Evolutionary conservation across 768 basidiomycete species (phyloP).

Genomic region (Leccinum boreale): DNA sequence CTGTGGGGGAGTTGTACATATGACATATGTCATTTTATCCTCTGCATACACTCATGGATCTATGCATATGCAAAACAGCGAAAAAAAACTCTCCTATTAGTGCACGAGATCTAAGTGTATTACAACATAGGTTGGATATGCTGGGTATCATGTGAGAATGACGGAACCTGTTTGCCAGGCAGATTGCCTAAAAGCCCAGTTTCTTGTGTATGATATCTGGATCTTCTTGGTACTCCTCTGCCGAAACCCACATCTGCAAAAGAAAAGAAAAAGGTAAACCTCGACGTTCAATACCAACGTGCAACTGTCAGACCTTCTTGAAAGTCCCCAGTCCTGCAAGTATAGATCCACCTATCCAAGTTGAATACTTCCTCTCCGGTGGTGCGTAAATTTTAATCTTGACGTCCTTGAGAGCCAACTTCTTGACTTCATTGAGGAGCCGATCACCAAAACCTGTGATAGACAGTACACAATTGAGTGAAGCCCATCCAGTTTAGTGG

Average conservation of each 20-base stretch:
- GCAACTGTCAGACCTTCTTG: conserved; percentile 69
- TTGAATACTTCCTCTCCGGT: conserved; percentile 98
- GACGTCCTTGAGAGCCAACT: conserved; percentile 89
- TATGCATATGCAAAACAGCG: conserved; percentile 25
- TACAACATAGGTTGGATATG: conserved; percentile 31
- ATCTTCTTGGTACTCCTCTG: conserved; percentile 99
- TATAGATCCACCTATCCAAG: conserved; percentile 97
- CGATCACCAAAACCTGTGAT: conserved; percentile 88
- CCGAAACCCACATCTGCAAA: conserved; percentile 96
- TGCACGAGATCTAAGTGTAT: conserved; percentile 27
- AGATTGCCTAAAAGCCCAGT: conserved; percentile 61
- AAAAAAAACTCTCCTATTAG: conserved; percentile 21
- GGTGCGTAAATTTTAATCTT: conserved; percentile 99
- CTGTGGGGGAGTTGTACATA: conserved; percentile 39
- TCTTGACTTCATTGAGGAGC: conserved; percentile 94
- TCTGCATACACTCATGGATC: conserved; percentile 20
- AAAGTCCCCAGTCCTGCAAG: conserved; percentile 94
- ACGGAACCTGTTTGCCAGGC: conserved; percentile 9
- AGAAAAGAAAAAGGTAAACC: conserved; percentile 10
- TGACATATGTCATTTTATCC: conserved; percentile 37
- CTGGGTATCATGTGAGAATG: conserved; percentile 31
- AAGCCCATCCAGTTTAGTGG: conserved; percentile 15
- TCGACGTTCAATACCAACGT: neutral
- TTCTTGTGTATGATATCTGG: conserved; percentile 98
- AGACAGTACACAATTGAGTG: conserved; percentile 2